These are phyloP conservation scores for Malus sylvestris DNA, from an alignment of 306 rosid species.

Conservation along the genomic window DNA sequence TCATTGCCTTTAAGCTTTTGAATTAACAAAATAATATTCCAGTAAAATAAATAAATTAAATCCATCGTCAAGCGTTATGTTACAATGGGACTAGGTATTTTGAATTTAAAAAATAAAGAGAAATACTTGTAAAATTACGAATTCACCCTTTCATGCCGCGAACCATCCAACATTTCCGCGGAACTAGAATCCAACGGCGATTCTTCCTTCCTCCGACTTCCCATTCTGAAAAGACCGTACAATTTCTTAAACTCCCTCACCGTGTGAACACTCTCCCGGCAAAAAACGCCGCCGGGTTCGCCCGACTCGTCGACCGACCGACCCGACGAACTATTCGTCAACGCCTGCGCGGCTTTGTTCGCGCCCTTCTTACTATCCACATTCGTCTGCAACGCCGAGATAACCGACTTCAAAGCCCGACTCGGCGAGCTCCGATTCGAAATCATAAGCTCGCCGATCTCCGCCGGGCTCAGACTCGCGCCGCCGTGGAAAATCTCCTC, in stretches of 20 bases:
- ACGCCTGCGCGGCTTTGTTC: slow-evolving; percentile 7
- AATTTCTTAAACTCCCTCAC: slow-evolving; percentile 69
- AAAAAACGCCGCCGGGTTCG: slow-evolving; percentile 30
- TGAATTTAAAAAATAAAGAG: not conserved
- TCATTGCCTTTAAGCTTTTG: not conserved
- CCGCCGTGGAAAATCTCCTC: slow-evolving; percentile 75
- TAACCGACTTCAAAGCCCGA: slow-evolving; percentile 78
- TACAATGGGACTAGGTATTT: not conserved
- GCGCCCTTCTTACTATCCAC: not conserved
- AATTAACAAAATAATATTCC: not conserved
- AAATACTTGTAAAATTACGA: not conserved
- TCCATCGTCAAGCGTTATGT: not conserved
- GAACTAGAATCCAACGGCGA: slow-evolving; percentile 1
- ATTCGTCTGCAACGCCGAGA: slow-evolving; percentile 60
- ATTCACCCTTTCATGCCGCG: not conserved
- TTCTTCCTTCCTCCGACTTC: slow-evolving; percentile 67
- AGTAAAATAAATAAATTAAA: not conserved
- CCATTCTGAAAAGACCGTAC: slow-evolving; percentile 74
- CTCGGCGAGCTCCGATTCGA: slow-evolving; percentile 76
- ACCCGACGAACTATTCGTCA: slow-evolving; percentile 45
- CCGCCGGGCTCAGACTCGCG: slow-evolving; percentile 67
- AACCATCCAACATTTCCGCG: slow-evolving; percentile 26
- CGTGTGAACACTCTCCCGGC: slow-evolving; percentile 56
- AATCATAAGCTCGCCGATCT: slow-evolving; percentile 81
- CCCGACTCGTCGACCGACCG: slow-evolving; percentile 24